Percentiles rank a stretch among this genome's conserved stretches.
These are phyloP conservation scores for Emericellopsis atlantica DNA, from an alignment of 2,329 filamentous ascomycete genomes.

Conservation along the genomic window DNA sequence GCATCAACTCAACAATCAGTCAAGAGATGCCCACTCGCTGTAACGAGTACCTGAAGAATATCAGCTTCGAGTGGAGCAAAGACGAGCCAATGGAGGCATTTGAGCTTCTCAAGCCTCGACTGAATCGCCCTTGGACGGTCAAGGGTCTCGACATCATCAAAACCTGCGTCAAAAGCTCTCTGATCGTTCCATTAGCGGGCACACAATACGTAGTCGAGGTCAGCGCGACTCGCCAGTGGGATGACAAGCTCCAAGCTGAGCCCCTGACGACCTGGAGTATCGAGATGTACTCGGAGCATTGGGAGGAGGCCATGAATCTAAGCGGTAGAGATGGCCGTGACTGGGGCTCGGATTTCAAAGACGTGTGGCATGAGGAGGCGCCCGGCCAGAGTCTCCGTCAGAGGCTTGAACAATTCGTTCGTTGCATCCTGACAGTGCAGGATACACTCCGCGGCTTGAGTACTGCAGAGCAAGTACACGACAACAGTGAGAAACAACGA, in stretches of 20 bases:
- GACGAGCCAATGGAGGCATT: no score
- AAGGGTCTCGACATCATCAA: no score
- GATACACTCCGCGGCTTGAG: constrained; percentile 2
- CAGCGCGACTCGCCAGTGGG: constrained; percentile 14
- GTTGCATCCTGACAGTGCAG: constrained; percentile 17
- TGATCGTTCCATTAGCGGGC: constrained; percentile 14
- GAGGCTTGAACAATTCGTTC: constrained; percentile 16
- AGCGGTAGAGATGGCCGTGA: constrained; percentile 10
- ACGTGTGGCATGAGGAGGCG: constrained; percentile 18
- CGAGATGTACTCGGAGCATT: constrained; percentile 19
- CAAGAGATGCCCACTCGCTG: no score
- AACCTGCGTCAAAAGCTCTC: constrained; percentile 9
- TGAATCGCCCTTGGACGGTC: no score
- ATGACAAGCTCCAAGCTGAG: constrained; percentile 6
- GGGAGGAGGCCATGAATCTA: constrained; percentile 22
- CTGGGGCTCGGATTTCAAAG: constrained; percentile 14
- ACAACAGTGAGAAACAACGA: background rate
- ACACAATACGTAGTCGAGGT: constrained; percentile 20
- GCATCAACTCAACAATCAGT: no score
- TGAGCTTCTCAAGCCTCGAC: no score
- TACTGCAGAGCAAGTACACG: background rate
- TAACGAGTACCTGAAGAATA: no score
- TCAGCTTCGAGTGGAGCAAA: no score
- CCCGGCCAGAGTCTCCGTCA: constrained; percentile 7
- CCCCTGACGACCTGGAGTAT: constrained; percentile 14